Evolutionary conservation across 2,329 filamentous ascomycete genomes (phyloP).

Genomic region (Colletotrichum lini): DNA sequence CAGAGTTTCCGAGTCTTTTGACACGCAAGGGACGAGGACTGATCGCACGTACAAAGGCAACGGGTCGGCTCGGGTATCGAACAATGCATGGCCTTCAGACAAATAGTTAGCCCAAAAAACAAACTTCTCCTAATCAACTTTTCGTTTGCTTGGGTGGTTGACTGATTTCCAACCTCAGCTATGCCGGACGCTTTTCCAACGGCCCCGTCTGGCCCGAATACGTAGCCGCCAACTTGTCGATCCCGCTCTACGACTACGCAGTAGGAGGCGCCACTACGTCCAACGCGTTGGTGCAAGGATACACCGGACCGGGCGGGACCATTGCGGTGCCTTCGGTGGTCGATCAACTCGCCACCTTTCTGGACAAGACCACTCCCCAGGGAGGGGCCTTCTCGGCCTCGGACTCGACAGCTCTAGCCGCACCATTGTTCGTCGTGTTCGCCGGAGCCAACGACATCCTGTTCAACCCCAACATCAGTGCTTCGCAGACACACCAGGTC

Average conservation of each 20-base stretch:
- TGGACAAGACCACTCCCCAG: conserved; percentile 12
- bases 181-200: conserved; percentile 36
- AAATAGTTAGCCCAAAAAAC: conserved; percentile 19
- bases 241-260: conserved; percentile 40
- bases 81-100: conserved; percentile 32
- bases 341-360: conserved; percentile 26
- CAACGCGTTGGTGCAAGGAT: conserved; percentile 28
- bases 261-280: conserved; percentile 35
- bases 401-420: conserved; percentile 14
- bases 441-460: conserved; percentile 33
- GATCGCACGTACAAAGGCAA: conserved; percentile 9
- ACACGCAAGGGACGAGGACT: background rate
- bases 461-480: conserved; percentile 35
- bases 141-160: too few relatives aligned
- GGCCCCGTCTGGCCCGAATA: conserved; percentile 39
- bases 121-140: too few relatives aligned
- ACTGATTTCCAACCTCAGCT: background rate
- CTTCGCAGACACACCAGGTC: conserved; percentile 30
- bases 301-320: conserved; percentile 26
- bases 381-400: background rate
- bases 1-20: background rate
- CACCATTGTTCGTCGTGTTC: conserved; percentile 22
- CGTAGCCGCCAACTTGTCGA: conserved; percentile 32
- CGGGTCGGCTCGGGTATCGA: conserved; percentile 29
- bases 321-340: conserved; percentile 30